Evolutionary conservation across 2,329 filamentous ascomycete species (phyloP).

Genomic region (Huntiella bhutanensis): DNA sequence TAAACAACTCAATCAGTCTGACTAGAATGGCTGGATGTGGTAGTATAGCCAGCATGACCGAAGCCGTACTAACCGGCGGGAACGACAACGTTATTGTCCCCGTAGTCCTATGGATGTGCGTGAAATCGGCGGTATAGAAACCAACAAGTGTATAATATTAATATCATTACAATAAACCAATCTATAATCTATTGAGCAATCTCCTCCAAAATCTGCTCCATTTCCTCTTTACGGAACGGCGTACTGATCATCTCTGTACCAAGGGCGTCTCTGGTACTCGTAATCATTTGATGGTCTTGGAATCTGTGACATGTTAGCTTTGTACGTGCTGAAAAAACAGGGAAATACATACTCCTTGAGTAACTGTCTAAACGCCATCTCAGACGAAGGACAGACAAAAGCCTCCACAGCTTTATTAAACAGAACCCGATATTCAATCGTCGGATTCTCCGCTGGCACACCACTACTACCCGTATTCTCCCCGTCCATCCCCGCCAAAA

Average conservation of each 20-base stretch:
- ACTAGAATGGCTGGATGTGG: conserved; percentile 40
- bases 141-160: neutral
- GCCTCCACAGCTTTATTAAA: conserved; percentile 94
- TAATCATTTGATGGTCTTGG: conserved; percentile 95
- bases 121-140: conserved; percentile 52
- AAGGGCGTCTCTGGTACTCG: conserved; percentile 64
- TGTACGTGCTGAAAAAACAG: conserved; percentile 15
- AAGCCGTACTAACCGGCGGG: conserved; percentile 85
- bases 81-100: conserved; percentile 98
- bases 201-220: conserved; percentile 79
- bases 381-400: conserved; percentile 77
- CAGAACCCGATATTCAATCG: conserved; percentile 74
- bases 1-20: conserved; percentile 29
- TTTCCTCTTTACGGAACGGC: conserved; percentile 70
- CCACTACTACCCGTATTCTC: conserved; percentile 18
- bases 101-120: conserved; percentile 78
- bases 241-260: conserved; percentile 74
- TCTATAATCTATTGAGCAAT: conserved; percentile 9
- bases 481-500: conserved; percentile 43
- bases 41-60: conserved; percentile 68
- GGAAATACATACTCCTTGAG: conserved; percentile 58
- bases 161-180: too few relatives aligned
- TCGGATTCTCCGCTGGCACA: conserved; percentile 26
- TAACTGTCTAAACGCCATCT: conserved; percentile 85
- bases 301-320: conserved; percentile 34